Evolutionary conservation across 139 green algal genomes (phyloP).

Genomic region (Volvox africanus): DNA sequence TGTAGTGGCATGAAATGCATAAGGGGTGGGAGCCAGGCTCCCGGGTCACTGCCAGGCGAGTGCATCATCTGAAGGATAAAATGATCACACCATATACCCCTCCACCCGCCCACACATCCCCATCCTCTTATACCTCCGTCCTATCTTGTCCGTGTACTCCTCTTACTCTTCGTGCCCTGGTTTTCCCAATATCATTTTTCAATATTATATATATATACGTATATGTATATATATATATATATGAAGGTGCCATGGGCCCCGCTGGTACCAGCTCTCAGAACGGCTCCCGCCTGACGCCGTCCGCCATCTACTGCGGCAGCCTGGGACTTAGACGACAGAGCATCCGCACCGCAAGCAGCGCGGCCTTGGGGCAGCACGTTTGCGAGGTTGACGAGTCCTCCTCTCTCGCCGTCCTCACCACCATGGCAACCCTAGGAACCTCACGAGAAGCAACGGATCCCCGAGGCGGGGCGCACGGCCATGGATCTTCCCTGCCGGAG

Average conservation of each 20-base stretch:
- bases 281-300: not conserved
- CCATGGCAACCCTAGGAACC: not conserved
- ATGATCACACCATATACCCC: too few relatives aligned
- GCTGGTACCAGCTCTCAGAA: not conserved
- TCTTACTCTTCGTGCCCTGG: too few relatives aligned
- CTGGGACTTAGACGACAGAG: not conserved
- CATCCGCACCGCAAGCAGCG: not conserved
- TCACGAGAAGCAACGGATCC: not conserved
- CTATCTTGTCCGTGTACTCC: too few relatives aligned
- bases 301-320: not conserved
- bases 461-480: not conserved
- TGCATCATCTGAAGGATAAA: too few relatives aligned
- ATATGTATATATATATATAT: too few relatives aligned
- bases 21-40: too few relatives aligned
- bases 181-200: too few relatives aligned
- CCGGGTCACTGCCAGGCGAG: too few relatives aligned
- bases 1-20: too few relatives aligned
- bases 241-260: not conserved
- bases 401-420: not conserved
- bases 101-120: too few relatives aligned
- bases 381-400: not conserved
- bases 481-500: not conserved
- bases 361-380: not conserved
- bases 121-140: too few relatives aligned
- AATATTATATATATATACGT: too few relatives aligned